Percentiles rank a stretch among this genome's conserved stretches.
Evolutionary conservation across 495 filamentous ascomycete genomes (phyloP).

Genomic region (Trichodelitschia bisporula): DNA sequence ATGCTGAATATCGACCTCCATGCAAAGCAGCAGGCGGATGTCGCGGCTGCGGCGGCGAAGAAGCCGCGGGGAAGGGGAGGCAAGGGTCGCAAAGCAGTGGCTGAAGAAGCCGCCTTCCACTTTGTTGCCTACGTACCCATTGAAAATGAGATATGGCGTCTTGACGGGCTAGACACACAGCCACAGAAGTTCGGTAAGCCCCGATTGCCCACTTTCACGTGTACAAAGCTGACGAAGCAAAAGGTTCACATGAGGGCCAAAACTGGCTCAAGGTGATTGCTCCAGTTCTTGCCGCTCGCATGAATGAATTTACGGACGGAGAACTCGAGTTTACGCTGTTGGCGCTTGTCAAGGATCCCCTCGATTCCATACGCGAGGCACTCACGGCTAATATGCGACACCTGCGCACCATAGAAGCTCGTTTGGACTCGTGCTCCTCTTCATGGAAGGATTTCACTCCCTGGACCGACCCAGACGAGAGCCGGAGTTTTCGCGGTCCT

Average conservation of each 20-base stretch:
- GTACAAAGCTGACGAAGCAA: not conserved
- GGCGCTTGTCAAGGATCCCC: conserved; percentile 27
- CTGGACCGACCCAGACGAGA: conserved; percentile 2
- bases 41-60: too few relatives aligned
- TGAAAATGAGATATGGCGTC: conserved; percentile 53
- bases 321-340: conserved; percentile 33
- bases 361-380: conserved; percentile 17
- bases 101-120: conserved; percentile 40
- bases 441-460: conserved; percentile 11
- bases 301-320: conserved; percentile 26
- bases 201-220: conserved; percentile 11
- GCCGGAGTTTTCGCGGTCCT: conserved; percentile 4
- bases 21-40: conserved; percentile 32
- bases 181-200: conserved; percentile 45
- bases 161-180: conserved; percentile 61
- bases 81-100: conserved; percentile 14
- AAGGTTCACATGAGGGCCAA: not conserved
- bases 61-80: conserved; percentile 16
- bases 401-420: conserved; percentile 16
- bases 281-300: conserved; percentile 14
- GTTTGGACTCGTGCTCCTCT: conserved; percentile 11
- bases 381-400: conserved; percentile 24
- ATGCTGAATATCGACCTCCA: conserved; percentile 49
- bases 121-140: conserved; percentile 79
- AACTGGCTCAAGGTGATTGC: conserved; percentile 1